These are phyloP conservation scores for Morella rubra DNA, from an alignment of 306 rosid species.

Conservation along the genomic window DNA sequence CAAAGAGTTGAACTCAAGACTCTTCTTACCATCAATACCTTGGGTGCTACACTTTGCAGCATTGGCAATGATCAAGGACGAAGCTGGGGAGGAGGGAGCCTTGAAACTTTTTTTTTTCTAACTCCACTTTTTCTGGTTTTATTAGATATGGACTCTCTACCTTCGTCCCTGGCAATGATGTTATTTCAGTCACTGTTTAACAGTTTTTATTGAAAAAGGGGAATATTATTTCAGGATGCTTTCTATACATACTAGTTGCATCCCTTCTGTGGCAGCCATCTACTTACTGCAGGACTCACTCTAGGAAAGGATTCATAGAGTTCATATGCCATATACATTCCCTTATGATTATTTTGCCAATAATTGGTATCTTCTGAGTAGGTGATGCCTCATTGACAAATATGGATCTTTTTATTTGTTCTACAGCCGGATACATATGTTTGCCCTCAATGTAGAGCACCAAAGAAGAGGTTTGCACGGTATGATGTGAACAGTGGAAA, in stretches of 20 bases:
- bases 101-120: too few species aligned
- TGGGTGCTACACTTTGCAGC: not conserved
- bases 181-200: not conserved
- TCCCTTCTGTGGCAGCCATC: too few species aligned
- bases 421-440: constrained; percentile 65
- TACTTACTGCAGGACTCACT: too few species aligned
- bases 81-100: too few species aligned
- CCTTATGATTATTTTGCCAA: not conserved
- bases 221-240: too few species aligned
- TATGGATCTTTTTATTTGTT: constrained; percentile 11
- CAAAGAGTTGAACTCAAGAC: not conserved
- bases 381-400: not conserved
- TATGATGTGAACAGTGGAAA: constrained; percentile 84
- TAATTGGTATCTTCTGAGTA: not conserved
- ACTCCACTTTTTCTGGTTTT: too few species aligned
- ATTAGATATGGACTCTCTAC: too few species aligned
- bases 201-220: not conserved
- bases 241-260: too few species aligned
- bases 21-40: not conserved
- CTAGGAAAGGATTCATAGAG: not conserved
- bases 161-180: not conserved
- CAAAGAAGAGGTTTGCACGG: constrained; percentile 83
- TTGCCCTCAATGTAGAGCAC: constrained; percentile 91
- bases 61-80: too few species aligned
- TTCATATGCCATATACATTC: constrained; percentile 1